Percentiles rank a stretch among this genome's conserved stretches.
phyloP scores from a whole-genome alignment of 2,329 filamentous ascomycete species.

The Lachnellula hyalina region DNA sequence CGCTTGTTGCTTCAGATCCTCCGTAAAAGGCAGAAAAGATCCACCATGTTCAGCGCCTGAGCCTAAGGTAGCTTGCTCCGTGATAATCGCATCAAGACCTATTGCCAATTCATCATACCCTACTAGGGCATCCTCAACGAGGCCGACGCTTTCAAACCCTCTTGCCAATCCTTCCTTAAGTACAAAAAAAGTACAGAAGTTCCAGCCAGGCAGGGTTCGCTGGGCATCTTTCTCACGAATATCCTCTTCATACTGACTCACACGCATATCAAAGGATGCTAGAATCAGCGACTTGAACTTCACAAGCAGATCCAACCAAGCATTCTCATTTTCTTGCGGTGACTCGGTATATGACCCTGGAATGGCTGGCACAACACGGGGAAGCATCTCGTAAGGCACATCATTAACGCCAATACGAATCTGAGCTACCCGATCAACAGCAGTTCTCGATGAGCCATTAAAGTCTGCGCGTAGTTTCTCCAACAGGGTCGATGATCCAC shows the following conservation, averaged over 20 bases:
- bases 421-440: conserved; percentile 75
- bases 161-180: conserved; percentile 90
- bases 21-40: conserved; percentile 65
- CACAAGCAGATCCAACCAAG: conserved; percentile 76
- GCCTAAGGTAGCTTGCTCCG: conserved; percentile 61
- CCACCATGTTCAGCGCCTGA: conserved; percentile 63
- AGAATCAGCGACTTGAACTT: conserved; percentile 87
- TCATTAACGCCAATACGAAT: conserved; percentile 72
- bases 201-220: conserved; percentile 86
- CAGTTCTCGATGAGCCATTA: conserved; percentile 67
- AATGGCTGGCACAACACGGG: conserved; percentile 57
- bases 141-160: conserved; percentile 91
- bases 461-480: conserved; percentile 91
- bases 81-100: conserved; percentile 75
- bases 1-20: conserved; percentile 61
- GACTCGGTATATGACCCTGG: conserved; percentile 63
- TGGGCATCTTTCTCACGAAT: conserved; percentile 92
- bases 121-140: conserved; percentile 91
- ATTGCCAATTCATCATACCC: conserved; percentile 92
- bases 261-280: conserved; percentile 81
- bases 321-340: conserved; percentile 70
- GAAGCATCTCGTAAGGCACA: conserved; percentile 59
- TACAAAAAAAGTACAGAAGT: conserved; percentile 98
- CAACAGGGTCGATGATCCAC: conserved; percentile 72
- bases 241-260: conserved; percentile 93